These are phyloP conservation scores for Exophiala lecanii-corni DNA, from an alignment of 2,329 filamentous ascomycete species.

Conservation along the genomic window DNA sequence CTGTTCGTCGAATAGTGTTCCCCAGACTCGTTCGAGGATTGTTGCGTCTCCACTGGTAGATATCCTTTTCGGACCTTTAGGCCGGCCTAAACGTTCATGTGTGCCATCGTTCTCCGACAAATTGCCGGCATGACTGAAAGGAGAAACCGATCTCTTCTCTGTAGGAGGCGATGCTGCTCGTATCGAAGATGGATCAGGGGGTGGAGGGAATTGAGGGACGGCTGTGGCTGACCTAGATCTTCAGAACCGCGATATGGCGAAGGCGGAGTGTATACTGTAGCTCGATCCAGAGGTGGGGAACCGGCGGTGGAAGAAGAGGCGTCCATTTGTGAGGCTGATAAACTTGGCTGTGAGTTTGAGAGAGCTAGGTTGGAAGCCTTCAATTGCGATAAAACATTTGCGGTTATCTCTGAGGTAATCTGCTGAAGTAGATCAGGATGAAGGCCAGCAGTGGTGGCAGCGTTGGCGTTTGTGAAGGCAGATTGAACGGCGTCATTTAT, in stretches of 20 bases:
- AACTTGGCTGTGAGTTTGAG: conserved; percentile 31
- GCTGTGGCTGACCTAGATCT: conserved; percentile 10
- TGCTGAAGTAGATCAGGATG: conserved; percentile 58
- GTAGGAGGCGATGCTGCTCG: conserved; percentile 22
- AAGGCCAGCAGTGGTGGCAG: conserved; percentile 42
- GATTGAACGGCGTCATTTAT: conserved; percentile 55
- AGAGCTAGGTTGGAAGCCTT: conserved; percentile 41
- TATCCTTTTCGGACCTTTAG: conserved; percentile 36
- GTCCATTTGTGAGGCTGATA: conserved; percentile 17
- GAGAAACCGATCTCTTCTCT: conserved; percentile 32
- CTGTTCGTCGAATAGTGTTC: conserved; percentile 64
- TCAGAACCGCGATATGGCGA: conserved; percentile 40
- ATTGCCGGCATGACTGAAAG: conserved; percentile 35
- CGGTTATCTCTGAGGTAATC: conserved; percentile 53
- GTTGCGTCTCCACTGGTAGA: conserved; percentile 48
- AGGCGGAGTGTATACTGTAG: conserved; percentile 52
- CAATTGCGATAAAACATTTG: conserved; percentile 55
- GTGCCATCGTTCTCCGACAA: conserved; percentile 29
- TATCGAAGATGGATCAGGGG: conserved; percentile 23
- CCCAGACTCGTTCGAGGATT: conserved; percentile 70
- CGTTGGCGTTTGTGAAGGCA: conserved; percentile 49
- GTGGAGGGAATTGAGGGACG: conserved; percentile 19
- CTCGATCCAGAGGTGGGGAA: conserved; percentile 38
- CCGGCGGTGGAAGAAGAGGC: conserved; percentile 36
- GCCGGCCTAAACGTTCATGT: conserved; percentile 26